phyloP scores from a whole-genome alignment of 148 eudicot species.

The Rhododendron kiyosumense region DNA sequence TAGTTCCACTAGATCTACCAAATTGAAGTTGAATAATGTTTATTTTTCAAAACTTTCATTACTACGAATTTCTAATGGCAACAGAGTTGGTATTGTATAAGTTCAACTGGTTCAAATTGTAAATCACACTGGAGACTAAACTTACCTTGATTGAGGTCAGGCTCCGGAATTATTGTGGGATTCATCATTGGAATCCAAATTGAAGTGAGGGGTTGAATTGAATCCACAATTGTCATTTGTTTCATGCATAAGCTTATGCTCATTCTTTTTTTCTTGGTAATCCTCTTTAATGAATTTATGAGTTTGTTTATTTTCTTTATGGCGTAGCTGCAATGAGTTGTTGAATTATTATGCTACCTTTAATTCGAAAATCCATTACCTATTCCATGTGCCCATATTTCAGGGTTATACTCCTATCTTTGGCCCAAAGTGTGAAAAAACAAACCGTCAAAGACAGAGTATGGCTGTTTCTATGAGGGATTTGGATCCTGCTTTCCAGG shows the following conservation, averaged over 20 bases:
- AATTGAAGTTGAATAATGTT: background rate
- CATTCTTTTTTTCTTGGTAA: background rate
- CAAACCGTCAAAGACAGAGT: conserved; percentile 9
- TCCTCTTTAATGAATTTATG: background rate
- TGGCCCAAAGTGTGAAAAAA: conserved; percentile 2
- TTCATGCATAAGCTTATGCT: background rate
- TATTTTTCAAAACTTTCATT: background rate
- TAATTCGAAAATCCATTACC: conserved; percentile 1
- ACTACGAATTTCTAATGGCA: background rate
- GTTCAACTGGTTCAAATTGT: background rate
- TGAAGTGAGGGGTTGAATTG: background rate
- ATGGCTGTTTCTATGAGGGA: conserved; percentile 91
- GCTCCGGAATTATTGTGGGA: background rate
- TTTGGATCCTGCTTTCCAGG: conserved; percentile 90
- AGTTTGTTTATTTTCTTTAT: background rate
- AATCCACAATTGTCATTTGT: background rate
- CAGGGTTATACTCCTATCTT: conserved; percentile 23
- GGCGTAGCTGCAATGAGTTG: background rate
- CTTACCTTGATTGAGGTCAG: background rate
- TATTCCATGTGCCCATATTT: conserved; percentile 13
- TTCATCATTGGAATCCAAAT: background rate
- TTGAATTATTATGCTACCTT: conserved; percentile 13
- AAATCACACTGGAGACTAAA: background rate
- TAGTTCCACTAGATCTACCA: conserved; percentile 1
- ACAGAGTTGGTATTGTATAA: background rate